phyloP scores from a whole-genome alignment of 202 grass and related monocot species.

The Schoenoplectus triqueter region DNA sequence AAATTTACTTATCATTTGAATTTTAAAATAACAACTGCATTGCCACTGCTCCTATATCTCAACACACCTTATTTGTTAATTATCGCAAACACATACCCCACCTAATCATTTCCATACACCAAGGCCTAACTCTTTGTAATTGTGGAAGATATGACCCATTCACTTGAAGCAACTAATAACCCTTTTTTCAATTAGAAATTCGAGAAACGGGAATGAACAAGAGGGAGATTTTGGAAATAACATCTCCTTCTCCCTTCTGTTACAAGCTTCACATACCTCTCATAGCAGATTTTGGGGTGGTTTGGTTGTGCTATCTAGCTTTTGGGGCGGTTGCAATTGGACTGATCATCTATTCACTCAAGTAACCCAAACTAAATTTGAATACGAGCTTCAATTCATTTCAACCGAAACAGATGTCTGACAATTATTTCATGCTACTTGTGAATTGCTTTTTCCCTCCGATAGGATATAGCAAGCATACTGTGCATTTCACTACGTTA shows the following conservation, averaged over 20 bases:
- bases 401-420: background rate
- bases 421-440: background rate
- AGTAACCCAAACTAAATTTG: constrained; percentile 43
- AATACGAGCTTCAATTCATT: background rate
- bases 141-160: background rate
- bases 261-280: constrained; percentile 66
- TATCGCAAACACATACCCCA: background rate
- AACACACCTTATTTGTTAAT: background rate
- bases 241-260: constrained; percentile 69
- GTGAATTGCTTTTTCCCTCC: background rate
- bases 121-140: background rate
- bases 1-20: background rate
- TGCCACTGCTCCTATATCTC: background rate
- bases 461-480: background rate
- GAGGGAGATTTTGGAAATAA: too few relatives aligned
- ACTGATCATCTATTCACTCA: constrained; percentile 69
- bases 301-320: constrained; percentile 73
- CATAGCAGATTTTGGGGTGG: constrained; percentile 77
- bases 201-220: constrained; percentile 39
- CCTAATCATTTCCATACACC: too few relatives aligned
- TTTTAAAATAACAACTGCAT: background rate
- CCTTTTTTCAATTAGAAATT: background rate
- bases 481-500: background rate
- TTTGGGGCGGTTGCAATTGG: constrained; percentile 62
- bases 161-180: background rate